A percentile compares a stretch with the other conserved stretches of the same genome.
Evolutionary conservation across 331 rosid species (phyloP).

Genomic region (Quercus phellos): DNA sequence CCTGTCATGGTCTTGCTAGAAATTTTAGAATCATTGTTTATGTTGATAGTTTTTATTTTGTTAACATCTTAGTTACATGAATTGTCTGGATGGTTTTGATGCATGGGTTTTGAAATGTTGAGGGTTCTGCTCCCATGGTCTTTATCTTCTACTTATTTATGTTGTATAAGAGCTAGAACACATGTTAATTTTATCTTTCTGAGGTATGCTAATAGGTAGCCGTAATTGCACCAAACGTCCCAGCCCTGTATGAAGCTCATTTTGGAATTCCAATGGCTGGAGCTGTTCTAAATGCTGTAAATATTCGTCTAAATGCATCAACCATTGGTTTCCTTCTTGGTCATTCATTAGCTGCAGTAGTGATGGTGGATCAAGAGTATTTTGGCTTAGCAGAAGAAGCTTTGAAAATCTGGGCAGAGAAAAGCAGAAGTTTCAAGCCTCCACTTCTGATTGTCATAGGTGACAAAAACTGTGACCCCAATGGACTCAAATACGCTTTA

Average conservation of each 20-base stretch:
- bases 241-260: constrained; percentile 89
- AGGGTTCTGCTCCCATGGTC: neutral
- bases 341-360: constrained; percentile 60
- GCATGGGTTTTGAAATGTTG: neutral
- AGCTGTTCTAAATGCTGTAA: constrained; percentile 74
- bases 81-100: neutral
- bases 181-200: constrained; percentile 11
- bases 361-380: constrained; percentile 82
- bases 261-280: constrained; percentile 89
- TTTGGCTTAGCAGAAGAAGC: constrained; percentile 75
- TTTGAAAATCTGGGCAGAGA: constrained; percentile 55
- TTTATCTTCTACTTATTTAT: neutral
- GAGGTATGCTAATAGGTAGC: constrained; percentile 53
- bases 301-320: constrained; percentile 69
- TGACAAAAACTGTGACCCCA: constrained; percentile 65
- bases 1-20: neutral
- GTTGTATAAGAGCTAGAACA: constrained; percentile 13
- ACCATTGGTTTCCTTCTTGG: constrained; percentile 72
- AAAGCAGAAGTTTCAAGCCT: constrained; percentile 38
- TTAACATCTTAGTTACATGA: neutral
- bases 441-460: constrained; percentile 66
- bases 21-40: neutral
- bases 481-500: constrained; percentile 44
- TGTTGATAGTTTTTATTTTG: neutral
- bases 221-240: constrained; percentile 78